Evolutionary conservation across 2,329 filamentous ascomycete genomes (phyloP), one percentile per base, ranked within the genome.

Genomic region (Sporothrix dimorphospora): DNA sequence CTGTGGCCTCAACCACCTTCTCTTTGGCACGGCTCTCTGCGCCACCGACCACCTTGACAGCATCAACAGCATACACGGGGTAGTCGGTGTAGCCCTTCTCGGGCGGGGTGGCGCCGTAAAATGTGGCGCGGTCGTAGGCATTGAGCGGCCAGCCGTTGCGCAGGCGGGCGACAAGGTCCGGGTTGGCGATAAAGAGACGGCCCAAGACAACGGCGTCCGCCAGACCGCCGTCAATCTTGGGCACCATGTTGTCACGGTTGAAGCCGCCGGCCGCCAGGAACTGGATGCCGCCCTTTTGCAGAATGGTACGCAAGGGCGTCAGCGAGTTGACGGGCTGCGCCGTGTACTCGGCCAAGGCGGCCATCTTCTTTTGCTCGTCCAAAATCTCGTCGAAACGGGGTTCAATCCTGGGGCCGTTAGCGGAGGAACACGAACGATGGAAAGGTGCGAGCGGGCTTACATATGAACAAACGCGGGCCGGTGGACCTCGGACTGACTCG

Each of bases 401-500:
- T 27, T 75, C 74, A 19, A 75, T 69, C 72, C 45, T 47, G 45
- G 45, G 45, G 45, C 14, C 19, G 14, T 16, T 19, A 47, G 45
- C 5, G 14, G 19, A 47, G 4, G 19, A 47, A 47, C 11, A 47
- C 14, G 4, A 16, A 47, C 19, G 45, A 47, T 19, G 30, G 30
- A 47, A 47, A 47, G 5, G 5, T 19, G 45, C 5, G 14, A 19
- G 19, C 45, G 4, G 45, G 2, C 45, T 14, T 47, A 47, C 8
- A 90, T 71, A 78, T 90, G 89, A n/a, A 90, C 75, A 77, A 87
- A 91, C 0, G 88, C 85, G 42, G 72, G 67, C 7, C 83, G 81
- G 30, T 89, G 78, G 55, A 81, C 65, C 51, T 57, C 12, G 1
- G 53, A 11, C 19, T 55, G 82, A 66, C 78, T 72, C 84, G 85